Conservation (phyloP, 768 basidiomycete genomes). For the Boletus bicolor region DNA sequence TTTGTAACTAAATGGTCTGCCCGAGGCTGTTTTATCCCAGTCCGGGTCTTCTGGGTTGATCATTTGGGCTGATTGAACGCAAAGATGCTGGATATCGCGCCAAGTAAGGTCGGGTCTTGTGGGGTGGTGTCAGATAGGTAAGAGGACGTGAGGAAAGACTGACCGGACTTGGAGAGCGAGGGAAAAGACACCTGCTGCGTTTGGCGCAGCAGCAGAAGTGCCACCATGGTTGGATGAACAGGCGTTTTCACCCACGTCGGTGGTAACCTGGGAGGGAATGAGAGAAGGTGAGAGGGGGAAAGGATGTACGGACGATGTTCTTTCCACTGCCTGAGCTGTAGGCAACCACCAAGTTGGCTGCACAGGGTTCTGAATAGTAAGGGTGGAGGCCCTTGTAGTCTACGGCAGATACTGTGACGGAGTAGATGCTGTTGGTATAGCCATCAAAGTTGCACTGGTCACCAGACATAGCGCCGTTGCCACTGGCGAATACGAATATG, state of each 20-base stretch:
- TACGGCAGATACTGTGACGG: slow-evolving; percentile 92
- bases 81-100: slow-evolving; percentile 93
- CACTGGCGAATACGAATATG: slow-evolving; percentile 95
- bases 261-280: slow-evolving; percentile 69
- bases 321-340: slow-evolving; percentile 94
- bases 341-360: slow-evolving; percentile 95
- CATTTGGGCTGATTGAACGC: slow-evolving; percentile 67
- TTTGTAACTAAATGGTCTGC: slow-evolving; percentile 72
- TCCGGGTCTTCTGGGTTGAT: slow-evolving; percentile 91
- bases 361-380: slow-evolving; percentile 96
- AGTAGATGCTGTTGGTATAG: slow-evolving; percentile 97
- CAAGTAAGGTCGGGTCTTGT: slow-evolving; percentile 89
- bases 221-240: slow-evolving; percentile 89
- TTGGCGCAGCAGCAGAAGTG: slow-evolving; percentile 96
- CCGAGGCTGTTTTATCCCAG: slow-evolving; percentile 77
- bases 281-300: slow-evolving; percentile 10
- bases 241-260: slow-evolving; percentile 81
- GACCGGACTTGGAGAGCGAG: slow-evolving; percentile 86
- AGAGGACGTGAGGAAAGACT: slow-evolving; percentile 19
- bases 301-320: slow-evolving; percentile 68
- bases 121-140: slow-evolving; percentile 6
- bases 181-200: slow-evolving; percentile 91
- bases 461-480: slow-evolving; percentile 86
- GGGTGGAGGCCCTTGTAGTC: slow-evolving; percentile 93
- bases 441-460: slow-evolving; percentile 99